phyloP scores from a whole-genome alignment of 2,329 filamentous ascomycete species.

The Scytalidium sp. region DNA sequence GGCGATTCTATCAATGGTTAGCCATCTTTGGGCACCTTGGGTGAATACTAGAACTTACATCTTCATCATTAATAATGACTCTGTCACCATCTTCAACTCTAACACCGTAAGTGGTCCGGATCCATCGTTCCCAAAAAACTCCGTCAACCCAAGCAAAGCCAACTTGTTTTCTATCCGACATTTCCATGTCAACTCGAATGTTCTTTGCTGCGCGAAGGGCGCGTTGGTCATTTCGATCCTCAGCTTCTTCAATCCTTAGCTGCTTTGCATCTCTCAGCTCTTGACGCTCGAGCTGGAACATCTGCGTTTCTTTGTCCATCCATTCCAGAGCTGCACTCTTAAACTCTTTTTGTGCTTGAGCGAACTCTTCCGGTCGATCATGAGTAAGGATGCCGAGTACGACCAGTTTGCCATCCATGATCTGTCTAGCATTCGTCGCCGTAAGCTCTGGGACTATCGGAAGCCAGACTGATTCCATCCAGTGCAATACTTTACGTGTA shows the following conservation, averaged over 20 bases:
- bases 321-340: conserved; percentile 95
- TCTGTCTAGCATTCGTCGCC: conserved; percentile 84
- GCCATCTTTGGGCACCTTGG: conserved; percentile 15
- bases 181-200: conserved; percentile 88
- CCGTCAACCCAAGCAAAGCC: conserved; percentile 97
- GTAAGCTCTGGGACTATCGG: conserved; percentile 94
- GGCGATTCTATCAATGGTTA: conserved; percentile 65
- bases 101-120: conserved; percentile 91
- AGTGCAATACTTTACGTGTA: conserved; percentile 72
- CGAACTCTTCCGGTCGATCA: conserved; percentile 75
- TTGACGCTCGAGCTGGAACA: conserved; percentile 90
- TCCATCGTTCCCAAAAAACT: conserved; percentile 96
- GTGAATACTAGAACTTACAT: conserved; percentile 58
- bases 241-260: conserved; percentile 90
- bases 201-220: conserved; percentile 84
- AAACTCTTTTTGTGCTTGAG: conserved; percentile 77
- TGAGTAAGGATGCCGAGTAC: conserved; percentile 86
- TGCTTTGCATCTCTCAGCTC: conserved; percentile 94
- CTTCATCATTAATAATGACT: conserved; percentile 95
- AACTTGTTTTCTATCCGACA: conserved; percentile 82
- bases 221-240: conserved; percentile 87
- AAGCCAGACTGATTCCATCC: conserved; percentile 97
- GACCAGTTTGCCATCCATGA: conserved; percentile 95
- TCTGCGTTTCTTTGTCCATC: conserved; percentile 93
- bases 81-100: conserved; percentile 84